Base-by-base conservation (phyloP, 495 filamentous ascomycete genomes). In the Darksidea phi region DNA sequence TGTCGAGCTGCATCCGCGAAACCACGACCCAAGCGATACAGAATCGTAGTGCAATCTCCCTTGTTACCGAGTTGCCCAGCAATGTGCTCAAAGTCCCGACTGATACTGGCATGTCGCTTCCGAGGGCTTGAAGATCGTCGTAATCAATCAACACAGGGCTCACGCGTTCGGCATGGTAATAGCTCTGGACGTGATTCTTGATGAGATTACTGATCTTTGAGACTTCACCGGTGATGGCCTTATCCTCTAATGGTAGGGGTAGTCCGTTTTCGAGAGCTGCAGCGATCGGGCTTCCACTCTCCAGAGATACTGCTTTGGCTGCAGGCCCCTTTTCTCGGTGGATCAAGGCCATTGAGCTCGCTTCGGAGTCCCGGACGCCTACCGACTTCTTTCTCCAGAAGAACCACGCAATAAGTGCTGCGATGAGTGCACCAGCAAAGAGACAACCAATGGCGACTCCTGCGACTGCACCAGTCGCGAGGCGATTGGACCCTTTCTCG, bases 181-280 rank as follows among this genome's bases (percentile, higher is more conserved):
- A 76, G 54, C 71, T 76, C 63, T 73, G 73, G 41, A 70, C 73
- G 46, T 76, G 74, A 54, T 75, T 75, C 50, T 75, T 75, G 60
- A 76, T 70, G 7, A 34, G 24, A 45, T 59, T 70, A 12, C 70
- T 60, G 32, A 76, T 59, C 52, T 68, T 74, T 21, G 72, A 69
- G 6, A 76, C 41, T 28, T 64, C 73, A 28, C 67, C 63, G 24
- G 53, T 51, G 37, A 75, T 70, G 5, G 70, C 71, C 43, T 69
- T 67, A 46, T 75, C 73, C 26, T 73, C 71, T 1, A 68, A 37
- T 49, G 70, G 72, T 28, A 63, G 68, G 2, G 64, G 66, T n/a
- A 65, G 68, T 18, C 43, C 46, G 47, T 59, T 67, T 23, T 67
- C 68, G 46, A 63, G 54, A 18, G 42, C 59, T 15, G 12, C 17